phyloP scores from a whole-genome alignment of 2,329 filamentous ascomycete genomes.

The Diaporthe sp. region DNA sequence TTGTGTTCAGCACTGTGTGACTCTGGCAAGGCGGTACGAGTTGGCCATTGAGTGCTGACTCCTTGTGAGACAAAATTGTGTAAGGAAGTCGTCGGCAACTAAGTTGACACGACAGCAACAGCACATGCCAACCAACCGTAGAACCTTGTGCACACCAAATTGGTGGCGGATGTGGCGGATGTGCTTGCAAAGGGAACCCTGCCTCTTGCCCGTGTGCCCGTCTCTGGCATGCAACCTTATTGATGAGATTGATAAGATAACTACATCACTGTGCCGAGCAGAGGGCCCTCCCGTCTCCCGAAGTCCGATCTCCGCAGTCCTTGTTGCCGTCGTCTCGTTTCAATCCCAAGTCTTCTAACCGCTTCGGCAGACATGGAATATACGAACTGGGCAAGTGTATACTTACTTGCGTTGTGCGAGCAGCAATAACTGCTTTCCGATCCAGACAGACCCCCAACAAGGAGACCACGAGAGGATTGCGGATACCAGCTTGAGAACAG shows the following conservation, averaged over 20 bases:
- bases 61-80: not conserved
- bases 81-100: not conserved
- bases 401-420: not conserved
- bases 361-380: not conserved
- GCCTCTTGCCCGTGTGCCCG: not conserved
- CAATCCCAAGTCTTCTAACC: not conserved
- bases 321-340: slow-evolving; percentile 18
- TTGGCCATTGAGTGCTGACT: not conserved
- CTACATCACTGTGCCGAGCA: slow-evolving; percentile 9
- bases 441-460: not conserved
- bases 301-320: slow-evolving; percentile 15
- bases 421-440: not conserved
- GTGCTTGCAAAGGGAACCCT: slow-evolving; percentile 11
- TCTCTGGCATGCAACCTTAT: not conserved
- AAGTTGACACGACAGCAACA: slow-evolving; percentile 24
- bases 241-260: slow-evolving; percentile 33
- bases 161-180: slow-evolving; percentile 21
- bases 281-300: slow-evolving; percentile 16
- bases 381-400: not conserved
- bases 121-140: not conserved
- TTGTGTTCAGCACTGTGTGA: slow-evolving; percentile 19
- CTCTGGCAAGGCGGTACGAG: slow-evolving; percentile 8
- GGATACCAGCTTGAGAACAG: not conserved
- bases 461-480: not conserved
- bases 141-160: slow-evolving; percentile 3